Percentiles rank a stretch among this genome's conserved stretches.
Evolutionary conservation across 345 rosid genomes (phyloP).

Genomic region (Chamaenerion angustifolium): DNA sequence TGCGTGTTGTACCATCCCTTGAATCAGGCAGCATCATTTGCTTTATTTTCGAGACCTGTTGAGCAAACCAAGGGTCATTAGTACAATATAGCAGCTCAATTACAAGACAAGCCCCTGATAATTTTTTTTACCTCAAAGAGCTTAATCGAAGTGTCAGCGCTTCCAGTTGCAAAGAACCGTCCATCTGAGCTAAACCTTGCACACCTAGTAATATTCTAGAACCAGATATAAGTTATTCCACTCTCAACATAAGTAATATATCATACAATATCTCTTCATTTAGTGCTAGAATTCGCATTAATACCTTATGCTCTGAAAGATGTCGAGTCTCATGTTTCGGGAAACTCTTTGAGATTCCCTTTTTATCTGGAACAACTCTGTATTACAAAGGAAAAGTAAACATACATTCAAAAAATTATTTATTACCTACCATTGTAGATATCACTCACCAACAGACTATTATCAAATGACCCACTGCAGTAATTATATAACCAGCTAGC

Average conservation of each 20-base stretch:
- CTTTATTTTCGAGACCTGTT: constrained; percentile 61
- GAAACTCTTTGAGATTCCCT: constrained; percentile 49
- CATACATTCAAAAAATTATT: too few species aligned
- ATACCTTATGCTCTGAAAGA: constrained; percentile 76
- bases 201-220: constrained; percentile 67
- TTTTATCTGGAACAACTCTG: constrained; percentile 42
- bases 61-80: constrained; percentile 4
- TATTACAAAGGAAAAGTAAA: constrained; percentile 6
- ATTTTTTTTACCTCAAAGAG: constrained; percentile 50
- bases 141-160: constrained; percentile 79
- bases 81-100: neutral
- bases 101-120: neutral
- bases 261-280: neutral
- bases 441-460: too few species aligned
- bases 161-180: constrained; percentile 70
- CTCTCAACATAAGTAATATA: neutral
- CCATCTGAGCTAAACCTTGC: constrained; percentile 88
- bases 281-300: neutral
- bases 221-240: neutral
- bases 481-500: too few species aligned
- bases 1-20: constrained; percentile 52
- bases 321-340: constrained; percentile 48
- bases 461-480: too few species aligned
- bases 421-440: too few species aligned
- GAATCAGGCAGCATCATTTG: constrained; percentile 64